phyloP scores from a whole-genome alignment of 306 rosid genomes.

The Senna siamea region DNA sequence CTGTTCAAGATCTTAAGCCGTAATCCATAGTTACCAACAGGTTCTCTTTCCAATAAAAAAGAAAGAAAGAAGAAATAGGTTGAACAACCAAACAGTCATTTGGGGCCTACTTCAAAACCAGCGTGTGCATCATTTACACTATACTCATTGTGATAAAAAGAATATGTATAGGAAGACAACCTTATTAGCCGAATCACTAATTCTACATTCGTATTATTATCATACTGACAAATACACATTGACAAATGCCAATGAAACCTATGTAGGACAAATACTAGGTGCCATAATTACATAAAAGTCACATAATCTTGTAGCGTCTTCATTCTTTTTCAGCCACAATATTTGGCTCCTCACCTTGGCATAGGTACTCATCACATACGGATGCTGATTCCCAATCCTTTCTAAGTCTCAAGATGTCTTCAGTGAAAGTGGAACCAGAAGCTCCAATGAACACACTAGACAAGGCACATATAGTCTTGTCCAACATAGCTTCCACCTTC shows the following conservation, averaged over 20 bases:
- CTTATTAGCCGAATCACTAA: constrained; percentile 33
- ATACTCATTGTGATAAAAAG: constrained; percentile 13
- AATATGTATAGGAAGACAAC: constrained; percentile 8
- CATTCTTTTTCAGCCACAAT: constrained; percentile 70
- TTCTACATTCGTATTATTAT: constrained; percentile 48
- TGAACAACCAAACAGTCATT: neutral
- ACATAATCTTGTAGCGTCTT: constrained; percentile 8
- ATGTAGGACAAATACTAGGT: too few relatives aligned
- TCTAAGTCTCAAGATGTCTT: constrained; percentile 79
- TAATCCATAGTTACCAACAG: neutral
- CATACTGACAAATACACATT: constrained; percentile 47
- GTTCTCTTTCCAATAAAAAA: neutral
- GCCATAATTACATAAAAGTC: constrained; percentile 29
- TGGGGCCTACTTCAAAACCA: neutral
- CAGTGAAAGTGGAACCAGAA: constrained; percentile 84
- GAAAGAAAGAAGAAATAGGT: neutral
- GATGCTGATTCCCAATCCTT: constrained; percentile 85
- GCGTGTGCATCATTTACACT: constrained; percentile 6
- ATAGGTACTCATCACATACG: constrained; percentile 76
- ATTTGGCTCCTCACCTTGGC: constrained; percentile 84
- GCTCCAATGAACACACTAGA: constrained; percentile 82
- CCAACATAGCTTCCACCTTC: constrained; percentile 93
- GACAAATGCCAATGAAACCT: constrained; percentile 37
- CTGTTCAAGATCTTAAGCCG: neutral
- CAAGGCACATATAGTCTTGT: constrained; percentile 85